Conservation (phyloP, 805 yeast species). For the Zygosaccharomyces kombuchaensis region DNA sequence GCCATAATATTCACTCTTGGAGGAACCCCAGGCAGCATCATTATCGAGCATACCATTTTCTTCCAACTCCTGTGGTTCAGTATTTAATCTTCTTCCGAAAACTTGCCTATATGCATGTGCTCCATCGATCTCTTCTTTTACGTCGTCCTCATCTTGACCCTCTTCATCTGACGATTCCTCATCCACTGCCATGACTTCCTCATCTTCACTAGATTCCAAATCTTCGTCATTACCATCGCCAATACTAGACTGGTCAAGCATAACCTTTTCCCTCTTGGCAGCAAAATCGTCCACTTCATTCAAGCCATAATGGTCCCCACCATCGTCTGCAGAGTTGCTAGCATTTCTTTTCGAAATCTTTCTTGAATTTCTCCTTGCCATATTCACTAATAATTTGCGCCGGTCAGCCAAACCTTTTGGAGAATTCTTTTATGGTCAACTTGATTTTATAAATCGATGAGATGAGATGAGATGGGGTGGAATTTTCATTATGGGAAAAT, state of each 20-base stretch:
- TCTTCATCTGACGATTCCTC: slow-evolving; percentile 41
- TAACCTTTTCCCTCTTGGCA: slow-evolving; percentile 51
- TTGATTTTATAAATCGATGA: slow-evolving; percentile 5
- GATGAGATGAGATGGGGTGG: slow-evolving; percentile 23
- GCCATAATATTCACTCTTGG: slow-evolving; percentile 47
- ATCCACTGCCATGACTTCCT: slow-evolving; percentile 45
- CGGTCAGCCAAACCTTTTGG: slow-evolving; percentile 1
- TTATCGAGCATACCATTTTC: slow-evolving; percentile 35
- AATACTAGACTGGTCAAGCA: slow-evolving; percentile 54
- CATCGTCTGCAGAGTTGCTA: slow-evolving; percentile 17
- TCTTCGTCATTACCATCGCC: slow-evolving; percentile 38
- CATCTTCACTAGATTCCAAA: slow-evolving; percentile 47
- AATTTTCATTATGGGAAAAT: slow-evolving; percentile 12
- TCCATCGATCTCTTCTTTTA: slow-evolving; percentile 34
- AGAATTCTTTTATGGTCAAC: neutral
- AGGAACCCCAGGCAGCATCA: slow-evolving; percentile 46
- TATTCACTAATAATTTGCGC: neutral
- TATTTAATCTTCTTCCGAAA: slow-evolving; percentile 32
- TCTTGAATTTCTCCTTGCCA: slow-evolving; percentile 17
- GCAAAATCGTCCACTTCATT: slow-evolving; percentile 70
- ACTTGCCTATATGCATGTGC: slow-evolving; percentile 38
- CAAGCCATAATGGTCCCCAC: slow-evolving; percentile 42
- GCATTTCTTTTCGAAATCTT: slow-evolving; percentile 24
- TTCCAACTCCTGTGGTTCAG: slow-evolving; percentile 29
- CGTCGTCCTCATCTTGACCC: slow-evolving; percentile 35